phyloP scores from a whole-genome alignment of 1,284 basidiomycete genomes.

The Tilletia indica region DNA sequence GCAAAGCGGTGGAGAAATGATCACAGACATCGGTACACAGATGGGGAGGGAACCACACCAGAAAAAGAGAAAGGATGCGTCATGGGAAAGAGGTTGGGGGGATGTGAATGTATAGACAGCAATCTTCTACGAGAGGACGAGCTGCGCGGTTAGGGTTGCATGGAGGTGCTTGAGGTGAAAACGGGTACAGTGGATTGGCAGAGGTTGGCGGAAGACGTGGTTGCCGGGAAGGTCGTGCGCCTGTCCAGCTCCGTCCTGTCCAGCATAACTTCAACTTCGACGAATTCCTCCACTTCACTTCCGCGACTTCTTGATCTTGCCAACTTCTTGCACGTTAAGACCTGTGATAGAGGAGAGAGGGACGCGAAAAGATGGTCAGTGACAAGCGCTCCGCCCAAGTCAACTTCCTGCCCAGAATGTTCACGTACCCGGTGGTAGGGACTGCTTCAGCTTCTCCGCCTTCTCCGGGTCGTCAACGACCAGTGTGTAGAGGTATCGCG shows the following conservation, averaged over 20 bases:
- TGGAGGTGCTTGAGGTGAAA: too few species aligned
- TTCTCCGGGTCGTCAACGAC: conserved; percentile 93
- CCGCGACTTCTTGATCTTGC: conserved; percentile 24
- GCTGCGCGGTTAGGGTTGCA: too few species aligned
- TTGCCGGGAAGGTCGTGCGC: too few species aligned
- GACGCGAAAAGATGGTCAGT: neutral
- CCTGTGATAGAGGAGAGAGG: conserved; percentile 11
- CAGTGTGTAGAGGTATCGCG: conserved; percentile 95
- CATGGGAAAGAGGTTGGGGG: neutral
- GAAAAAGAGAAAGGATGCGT: neutral
- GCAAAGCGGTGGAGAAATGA: too few species aligned
- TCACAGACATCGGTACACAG: neutral
- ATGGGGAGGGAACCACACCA: neutral
- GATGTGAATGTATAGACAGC: too few species aligned
- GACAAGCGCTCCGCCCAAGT: neutral
- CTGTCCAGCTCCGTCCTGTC: too few species aligned
- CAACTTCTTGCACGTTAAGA: conserved; percentile 25
- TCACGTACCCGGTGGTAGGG: conserved; percentile 83
- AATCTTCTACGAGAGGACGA: too few species aligned
- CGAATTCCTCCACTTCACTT: conserved; percentile 18
- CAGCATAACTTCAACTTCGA: too few species aligned
- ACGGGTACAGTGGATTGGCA: too few species aligned
- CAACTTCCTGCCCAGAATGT: neutral
- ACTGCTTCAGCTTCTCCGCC: conserved; percentile 96
- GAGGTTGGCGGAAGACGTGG: too few species aligned